phyloP scores from a whole-genome alignment of 2,329 filamentous ascomycete genomes.

The Dactylellina drechsleri region DNA sequence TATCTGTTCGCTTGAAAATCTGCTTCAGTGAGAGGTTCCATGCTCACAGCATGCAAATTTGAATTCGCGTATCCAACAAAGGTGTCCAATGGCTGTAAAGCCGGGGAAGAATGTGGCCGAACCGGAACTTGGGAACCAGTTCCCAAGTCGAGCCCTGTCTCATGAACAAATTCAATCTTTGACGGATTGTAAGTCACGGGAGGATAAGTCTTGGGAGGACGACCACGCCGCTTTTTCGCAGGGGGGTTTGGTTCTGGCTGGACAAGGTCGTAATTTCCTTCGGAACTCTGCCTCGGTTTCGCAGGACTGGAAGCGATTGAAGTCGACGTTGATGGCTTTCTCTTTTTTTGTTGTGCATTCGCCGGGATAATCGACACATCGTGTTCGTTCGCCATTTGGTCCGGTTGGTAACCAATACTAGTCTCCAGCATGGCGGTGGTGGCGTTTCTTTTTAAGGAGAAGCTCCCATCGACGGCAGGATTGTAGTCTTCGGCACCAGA shows the following conservation, averaged over 20 bases:
- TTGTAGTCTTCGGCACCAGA: slow-evolving; percentile 48
- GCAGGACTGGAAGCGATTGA: slow-evolving; percentile 43
- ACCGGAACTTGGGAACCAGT: slow-evolving; percentile 6
- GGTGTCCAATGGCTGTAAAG: slow-evolving; percentile 27
- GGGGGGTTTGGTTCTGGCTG: slow-evolving; percentile 17
- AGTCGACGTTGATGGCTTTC: slow-evolving; percentile 41
- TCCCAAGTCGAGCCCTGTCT: slow-evolving; percentile 20
- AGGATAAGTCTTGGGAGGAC: slow-evolving; percentile 46
- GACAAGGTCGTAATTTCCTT: slow-evolving; percentile 4
- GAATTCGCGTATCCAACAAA: slow-evolving; percentile 35
- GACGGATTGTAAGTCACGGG: slow-evolving; percentile 24
- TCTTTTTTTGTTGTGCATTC: slow-evolving; percentile 36
- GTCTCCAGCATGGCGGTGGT: slow-evolving; percentile 37
- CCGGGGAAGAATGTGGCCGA: slow-evolving; percentile 23
- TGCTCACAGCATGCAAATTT: slow-evolving; percentile 17
- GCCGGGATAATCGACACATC: slow-evolving; percentile 8
- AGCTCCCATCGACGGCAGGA: slow-evolving; percentile 12
- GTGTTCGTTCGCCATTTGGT: slow-evolving; percentile 20
- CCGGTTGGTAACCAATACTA: slow-evolving; percentile 14
- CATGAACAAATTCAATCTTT: slow-evolving; percentile 41
- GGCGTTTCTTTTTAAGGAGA: slow-evolving; percentile 28
- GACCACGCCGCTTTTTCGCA: slow-evolving; percentile 40
- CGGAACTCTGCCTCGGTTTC: slow-evolving; percentile 27
- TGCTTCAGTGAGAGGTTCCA: slow-evolving; percentile 34
- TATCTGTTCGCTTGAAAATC: slow-evolving; percentile 47